Base-by-base conservation (phyloP, 257 asterid species). In the Paraleonurus japonicus region DNA sequence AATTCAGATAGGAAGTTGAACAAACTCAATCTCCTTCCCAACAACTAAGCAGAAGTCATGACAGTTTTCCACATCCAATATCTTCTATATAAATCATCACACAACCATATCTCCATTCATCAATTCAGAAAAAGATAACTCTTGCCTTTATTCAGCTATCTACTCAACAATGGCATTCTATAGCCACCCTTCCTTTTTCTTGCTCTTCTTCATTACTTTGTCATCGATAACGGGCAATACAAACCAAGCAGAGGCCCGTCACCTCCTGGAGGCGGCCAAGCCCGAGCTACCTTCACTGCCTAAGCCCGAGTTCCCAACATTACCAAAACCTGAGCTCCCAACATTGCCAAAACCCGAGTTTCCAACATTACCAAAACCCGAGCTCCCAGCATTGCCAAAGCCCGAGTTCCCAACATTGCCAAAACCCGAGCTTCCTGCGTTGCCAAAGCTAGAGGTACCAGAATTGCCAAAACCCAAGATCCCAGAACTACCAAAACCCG, bases 21-120 rank as follows among this genome's bases (percentile, higher is more conserved):
- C 76, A 4, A 72, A 72, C 76, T 61, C 17, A 3, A 72, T 72
- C 63, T 30, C 55, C n/a, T 61, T 60, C 62, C 24, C 62, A 71
- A 61, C 76, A 71, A 60, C 76, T 58, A 45, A 11, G 16, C 51
- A 43, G 7, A 13, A 43, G 51, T 13, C 5, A 1, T 43, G 19
- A 9, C 24, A 11, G 22, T 69, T 15, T 55, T 35, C 26, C 19
- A 43, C 51, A 43, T 43, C 51, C 51, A 43, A 13, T 43, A 4
- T 24, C 69, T 71, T 24, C 69, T 71, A 72, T 61, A 72, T 61
- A 72, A 47, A 61, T 69, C 69, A 3, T 26, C 11, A 59, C 11
- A 59, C 51, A 43, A 47, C 39, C 39, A 61, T 27, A 20, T 47
- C 54, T 30, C 27, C 63, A 61, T 47, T 9, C 7, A 47, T 47